These are phyloP conservation scores for Penicillium silybi DNA, from an alignment of 495 filamentous ascomycete genomes.

Conservation along the genomic window DNA sequence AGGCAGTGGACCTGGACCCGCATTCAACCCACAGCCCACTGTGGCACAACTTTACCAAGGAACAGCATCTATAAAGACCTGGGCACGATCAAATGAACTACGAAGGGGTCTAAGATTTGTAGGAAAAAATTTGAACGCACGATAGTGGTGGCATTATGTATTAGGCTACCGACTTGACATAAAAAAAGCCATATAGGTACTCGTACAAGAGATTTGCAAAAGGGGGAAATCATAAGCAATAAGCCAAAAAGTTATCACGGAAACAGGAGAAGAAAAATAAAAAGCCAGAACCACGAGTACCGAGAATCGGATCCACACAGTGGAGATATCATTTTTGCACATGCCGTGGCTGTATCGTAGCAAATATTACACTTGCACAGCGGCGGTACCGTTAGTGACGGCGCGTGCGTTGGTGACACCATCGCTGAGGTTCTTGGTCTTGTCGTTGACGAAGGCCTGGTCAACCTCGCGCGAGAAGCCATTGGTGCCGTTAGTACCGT, in stretches of 20 bases:
- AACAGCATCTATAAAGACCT: no score
- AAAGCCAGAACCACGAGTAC: neutral
- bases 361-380: neutral
- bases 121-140: neutral
- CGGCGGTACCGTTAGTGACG: constrained; percentile 21
- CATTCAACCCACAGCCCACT: neutral
- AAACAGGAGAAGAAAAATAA: constrained; percentile 4
- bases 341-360: constrained; percentile 2
- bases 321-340: neutral
- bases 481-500: constrained; percentile 22
- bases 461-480: constrained; percentile 55
- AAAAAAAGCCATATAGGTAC: constrained; percentile 16
- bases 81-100: neutral
- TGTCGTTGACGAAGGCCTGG: constrained; percentile 44
- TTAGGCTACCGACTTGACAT: constrained; percentile 23
- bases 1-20: neutral
- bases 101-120: neutral
- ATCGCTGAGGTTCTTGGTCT: constrained; percentile 12
- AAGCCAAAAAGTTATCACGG: constrained; percentile 10
- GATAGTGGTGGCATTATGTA: constrained; percentile 24
- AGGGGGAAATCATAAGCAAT: constrained; percentile 28
- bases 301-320: neutral
- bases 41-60: neutral
- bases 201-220: constrained; percentile 20
- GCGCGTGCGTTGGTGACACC: constrained; percentile 11